Percentiles rank a stretch among this genome's conserved stretches.
Conservation (phyloP, 108 stramenopile genomes). For the Tribonema minus region DNA sequence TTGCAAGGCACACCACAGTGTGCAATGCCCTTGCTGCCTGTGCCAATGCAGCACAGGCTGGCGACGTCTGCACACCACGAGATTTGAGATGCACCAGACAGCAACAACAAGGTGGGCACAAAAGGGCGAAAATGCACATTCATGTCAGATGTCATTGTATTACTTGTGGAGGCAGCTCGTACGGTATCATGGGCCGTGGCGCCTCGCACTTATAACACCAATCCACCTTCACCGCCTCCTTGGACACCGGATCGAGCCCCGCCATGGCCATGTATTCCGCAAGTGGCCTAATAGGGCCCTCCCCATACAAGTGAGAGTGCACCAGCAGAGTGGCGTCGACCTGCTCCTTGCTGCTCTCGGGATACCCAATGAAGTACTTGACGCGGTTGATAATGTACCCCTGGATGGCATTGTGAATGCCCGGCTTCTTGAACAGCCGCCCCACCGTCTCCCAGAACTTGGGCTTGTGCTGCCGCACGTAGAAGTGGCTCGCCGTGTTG, state of each 20-base stretch:
- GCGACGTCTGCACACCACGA: too few species aligned
- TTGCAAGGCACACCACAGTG: too few species aligned
- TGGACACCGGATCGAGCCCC: slow-evolving; percentile 44
- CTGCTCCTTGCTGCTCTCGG: slow-evolving; percentile 36
- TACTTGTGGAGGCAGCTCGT: too few species aligned
- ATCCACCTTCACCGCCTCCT: not conserved
- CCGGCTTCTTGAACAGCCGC: slow-evolving; percentile 30
- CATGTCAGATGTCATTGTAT: too few species aligned
- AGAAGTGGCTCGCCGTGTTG: slow-evolving; percentile 79
- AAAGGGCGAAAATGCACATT: too few species aligned
- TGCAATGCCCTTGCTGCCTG: too few species aligned
- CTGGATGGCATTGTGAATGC: slow-evolving; percentile 47
- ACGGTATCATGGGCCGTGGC: too few species aligned
- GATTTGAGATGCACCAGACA: too few species aligned
- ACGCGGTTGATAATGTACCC: slow-evolving; percentile 43
- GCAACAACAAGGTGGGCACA: too few species aligned
- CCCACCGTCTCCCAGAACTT: slow-evolving; percentile 89
- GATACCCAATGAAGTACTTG: slow-evolving; percentile 51
- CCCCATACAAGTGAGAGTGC: slow-evolving; percentile 28
- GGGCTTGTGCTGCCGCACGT: slow-evolving; percentile 80
- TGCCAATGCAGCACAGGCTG: too few species aligned
- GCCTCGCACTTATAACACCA: slow-evolving; percentile 49
- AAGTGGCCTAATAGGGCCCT: slow-evolving; percentile 38
- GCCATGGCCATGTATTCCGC: slow-evolving; percentile 46
- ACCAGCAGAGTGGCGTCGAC: slow-evolving; percentile 19